Base-by-base conservation (phyloP, 345 rosid species). In the Draba incana region DNA sequence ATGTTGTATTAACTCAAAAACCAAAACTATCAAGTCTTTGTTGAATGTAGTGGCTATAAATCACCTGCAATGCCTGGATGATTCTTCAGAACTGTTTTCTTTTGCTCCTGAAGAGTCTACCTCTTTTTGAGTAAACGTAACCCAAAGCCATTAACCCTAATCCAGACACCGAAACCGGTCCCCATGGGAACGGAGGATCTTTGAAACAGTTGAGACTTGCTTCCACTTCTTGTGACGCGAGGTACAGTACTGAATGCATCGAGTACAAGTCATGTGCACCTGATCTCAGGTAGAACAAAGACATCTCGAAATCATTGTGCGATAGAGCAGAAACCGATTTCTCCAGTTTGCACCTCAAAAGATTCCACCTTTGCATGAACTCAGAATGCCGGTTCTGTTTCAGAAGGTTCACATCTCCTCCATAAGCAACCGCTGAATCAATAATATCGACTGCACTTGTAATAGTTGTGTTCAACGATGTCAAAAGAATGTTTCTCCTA, bases 161-260 rank as follows among this genome's bases (percentile, higher is more conserved):
- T 1, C 57, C 92, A 9, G 81, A 86, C 59, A 86, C 57, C 33
- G 85, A 83, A 37, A 84, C 78, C 15, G 92, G 47, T 43, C 78
- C 81, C 99, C 98, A 89, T 11, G 97, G 99, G 74, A 95, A 81
- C 24, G 94, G 97, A 10, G 99, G 97, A 62, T 95, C 99, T 87
- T 84, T 79, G 78, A 95, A 95, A 81, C 99, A 95, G 67, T 78
- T 82, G 14, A 95, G 89, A 2, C 92, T 86, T 30, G 99, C 98
- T 79, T 92, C 96, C 55, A 92, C 78, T 53, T 89, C 87, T 77
- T 92, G 96, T 2, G 94, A 79, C 15, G 99, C 93, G 24, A 74
- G 85, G 76, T 87, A 88, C 37, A 86, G 92, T 39, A 89, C 81
- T 2, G 95, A 85, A 77, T 89, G 99, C 48, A 89, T 80, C 1